Conservation (phyloP, 139 green algal genomes). For the Picochlorum costavermella region DNA sequence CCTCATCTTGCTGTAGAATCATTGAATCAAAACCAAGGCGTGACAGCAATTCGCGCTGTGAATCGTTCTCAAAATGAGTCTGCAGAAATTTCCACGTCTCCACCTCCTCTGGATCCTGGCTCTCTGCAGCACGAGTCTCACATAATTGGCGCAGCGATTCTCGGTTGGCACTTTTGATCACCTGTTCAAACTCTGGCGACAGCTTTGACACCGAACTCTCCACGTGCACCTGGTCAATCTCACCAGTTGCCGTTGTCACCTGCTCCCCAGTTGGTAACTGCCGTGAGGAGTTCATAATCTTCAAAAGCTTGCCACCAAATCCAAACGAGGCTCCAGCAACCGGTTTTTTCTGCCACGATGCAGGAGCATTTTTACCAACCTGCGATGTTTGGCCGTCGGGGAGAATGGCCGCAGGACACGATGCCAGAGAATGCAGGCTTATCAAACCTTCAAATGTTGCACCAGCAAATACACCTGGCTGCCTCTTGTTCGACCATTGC, state of each 20-base stretch:
- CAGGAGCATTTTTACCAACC: slow-evolving; percentile 37
- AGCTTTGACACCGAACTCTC: slow-evolving; percentile 31
- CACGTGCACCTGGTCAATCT: slow-evolving; percentile 42
- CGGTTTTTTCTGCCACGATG: slow-evolving; percentile 80
- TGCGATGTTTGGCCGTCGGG: background rate
- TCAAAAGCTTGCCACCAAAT: slow-evolving; percentile 74
- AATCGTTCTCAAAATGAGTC: slow-evolving; percentile 86
- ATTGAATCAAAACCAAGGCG: slow-evolving; percentile 76
- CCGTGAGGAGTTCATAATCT: slow-evolving; percentile 45
- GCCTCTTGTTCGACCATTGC: slow-evolving; percentile 20
- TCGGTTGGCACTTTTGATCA: slow-evolving; percentile 55
- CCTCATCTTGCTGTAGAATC: slow-evolving; percentile 27
- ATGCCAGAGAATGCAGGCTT: slow-evolving; percentile 17
- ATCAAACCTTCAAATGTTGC: slow-evolving; percentile 22
- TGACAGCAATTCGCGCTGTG: slow-evolving; percentile 59
- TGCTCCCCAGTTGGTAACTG: slow-evolving; percentile 27
- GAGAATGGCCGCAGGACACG: background rate
- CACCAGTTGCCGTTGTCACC: slow-evolving; percentile 15
- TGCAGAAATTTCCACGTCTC: slow-evolving; percentile 91
- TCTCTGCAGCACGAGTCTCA: slow-evolving; percentile 11
- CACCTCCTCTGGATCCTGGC: slow-evolving; percentile 46
- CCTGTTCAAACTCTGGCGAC: slow-evolving; percentile 58
- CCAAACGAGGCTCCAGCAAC: slow-evolving; percentile 62
- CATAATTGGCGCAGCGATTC: slow-evolving; percentile 66
- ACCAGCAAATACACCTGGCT: slow-evolving; percentile 55